Evolutionary conservation across 441 rosid species (phyloP), one percentile per base, ranked within the genome.

Genomic region (Biscutella laevigata): DNA sequence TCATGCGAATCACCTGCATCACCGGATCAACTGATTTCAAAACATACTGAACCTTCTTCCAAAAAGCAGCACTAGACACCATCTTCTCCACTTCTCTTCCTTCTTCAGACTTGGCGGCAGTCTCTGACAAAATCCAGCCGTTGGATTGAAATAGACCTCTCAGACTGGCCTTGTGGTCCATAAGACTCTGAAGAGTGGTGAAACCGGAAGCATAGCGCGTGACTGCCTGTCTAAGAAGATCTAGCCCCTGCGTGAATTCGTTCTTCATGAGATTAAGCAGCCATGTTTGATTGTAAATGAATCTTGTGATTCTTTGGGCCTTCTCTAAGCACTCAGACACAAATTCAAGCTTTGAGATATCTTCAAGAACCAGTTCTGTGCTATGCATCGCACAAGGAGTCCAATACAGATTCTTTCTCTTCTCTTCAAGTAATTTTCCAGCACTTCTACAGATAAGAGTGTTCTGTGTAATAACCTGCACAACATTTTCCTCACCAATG

Each of bases 341-440:
- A 58, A 82, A 69, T 39, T 79, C 85, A 59, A 88, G 76, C 61
- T 73, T 83, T 59, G 82, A 42, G 70, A 88, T 72, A 57, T 80
- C 95, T 57, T 85, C 89, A 47, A 88, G 80, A 80, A 87, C 78
- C 41, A 65, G 72, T 62, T 91, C 94, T 58, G 90, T 67, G 69
- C 78, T 76, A 62, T 82, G 66, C 28, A 73, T 66, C 30, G 91
- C 95, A 68, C 96, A 91, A 29, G 96, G 96, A 4, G 91, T 80
- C 98, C 98, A 85, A 76, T 83, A 91, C 56, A 91, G 64, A 66
- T 85, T 82, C 65, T 80, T 79, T 67, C 91, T 74, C 61, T 77
- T 88, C 66, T 85, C 96, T 73, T 91, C 94, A 59, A 91, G 95
- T 82, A 85, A 74, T 72, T 89, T 86, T 47, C 97, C 97, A 39